Conservation (phyloP, 179 eudicot species). For the Pouteria campechiana region DNA sequence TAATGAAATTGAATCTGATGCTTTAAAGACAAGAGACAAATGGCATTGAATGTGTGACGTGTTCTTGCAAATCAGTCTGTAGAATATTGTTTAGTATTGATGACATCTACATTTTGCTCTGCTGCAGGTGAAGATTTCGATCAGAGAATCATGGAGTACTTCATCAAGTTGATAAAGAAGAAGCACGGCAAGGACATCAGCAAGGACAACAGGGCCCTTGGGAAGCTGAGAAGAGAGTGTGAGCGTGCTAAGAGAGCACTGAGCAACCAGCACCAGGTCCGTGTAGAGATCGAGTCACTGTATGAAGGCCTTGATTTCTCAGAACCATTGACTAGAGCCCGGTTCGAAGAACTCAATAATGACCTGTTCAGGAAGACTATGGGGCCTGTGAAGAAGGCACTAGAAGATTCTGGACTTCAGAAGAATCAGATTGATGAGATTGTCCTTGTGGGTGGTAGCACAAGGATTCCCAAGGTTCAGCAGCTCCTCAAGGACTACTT, state of each 20-base stretch:
- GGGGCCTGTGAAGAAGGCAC: constrained; percentile 27
- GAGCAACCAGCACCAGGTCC: constrained; percentile 25
- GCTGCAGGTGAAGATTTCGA: constrained; percentile 23
- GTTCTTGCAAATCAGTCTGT: too few species aligned
- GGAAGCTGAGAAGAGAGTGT: constrained; percentile 17
- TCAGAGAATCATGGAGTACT: constrained; percentile 22
- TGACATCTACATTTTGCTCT: too few species aligned
- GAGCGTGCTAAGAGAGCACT: constrained; percentile 26
- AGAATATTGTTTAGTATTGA: too few species aligned
- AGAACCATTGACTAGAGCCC: constrained; percentile 22
- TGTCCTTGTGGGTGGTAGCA: constrained; percentile 25
- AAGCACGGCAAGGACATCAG: constrained; percentile 23
- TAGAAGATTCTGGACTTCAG: constrained; percentile 20
- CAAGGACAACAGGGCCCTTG: constrained; percentile 21
- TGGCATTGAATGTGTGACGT: too few species aligned
- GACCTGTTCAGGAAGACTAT: constrained; percentile 20
- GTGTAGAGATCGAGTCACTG: constrained; percentile 22
- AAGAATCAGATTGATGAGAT: constrained; percentile 19
- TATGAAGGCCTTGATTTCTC: constrained; percentile 20
- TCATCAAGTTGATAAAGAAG: constrained; percentile 23
- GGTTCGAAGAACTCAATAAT: constrained; percentile 21
- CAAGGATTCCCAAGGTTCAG: constrained; percentile 28
- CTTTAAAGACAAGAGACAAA: too few species aligned
- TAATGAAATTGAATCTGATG: too few species aligned
- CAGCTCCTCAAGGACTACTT: constrained; percentile 19